Conservation (phyloP, 768 basidiomycete genomes). For the Phylloporus scabripes region DNA sequence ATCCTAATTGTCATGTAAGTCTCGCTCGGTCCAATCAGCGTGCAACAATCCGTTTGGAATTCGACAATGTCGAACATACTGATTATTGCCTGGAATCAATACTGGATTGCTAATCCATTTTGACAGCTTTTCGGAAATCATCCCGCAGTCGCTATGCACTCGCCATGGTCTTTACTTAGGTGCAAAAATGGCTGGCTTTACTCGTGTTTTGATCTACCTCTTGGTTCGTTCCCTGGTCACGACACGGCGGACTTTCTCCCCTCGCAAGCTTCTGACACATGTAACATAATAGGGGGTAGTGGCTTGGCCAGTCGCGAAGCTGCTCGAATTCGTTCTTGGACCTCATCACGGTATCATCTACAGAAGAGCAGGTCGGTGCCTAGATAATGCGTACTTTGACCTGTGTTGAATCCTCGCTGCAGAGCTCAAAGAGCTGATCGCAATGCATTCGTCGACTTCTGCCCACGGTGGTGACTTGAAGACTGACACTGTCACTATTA, state of each 20-base stretch:
- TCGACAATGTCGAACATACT: background rate
- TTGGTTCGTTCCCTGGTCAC: slow-evolving; percentile 38
- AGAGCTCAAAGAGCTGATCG: slow-evolving; percentile 88
- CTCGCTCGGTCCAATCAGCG: background rate
- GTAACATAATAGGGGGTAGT: slow-evolving; percentile 50
- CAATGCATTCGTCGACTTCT: slow-evolving; percentile 72
- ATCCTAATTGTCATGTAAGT: slow-evolving; percentile 85
- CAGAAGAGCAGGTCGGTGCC: slow-evolving; percentile 53
- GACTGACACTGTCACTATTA: slow-evolving; percentile 82
- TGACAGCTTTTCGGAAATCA: slow-evolving; percentile 81
- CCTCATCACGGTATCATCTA: slow-evolving; percentile 90
- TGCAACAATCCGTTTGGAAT: background rate
- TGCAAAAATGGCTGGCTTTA: slow-evolving; percentile 76
- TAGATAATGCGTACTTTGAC: background rate
- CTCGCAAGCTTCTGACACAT: background rate
- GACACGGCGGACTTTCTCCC: background rate
- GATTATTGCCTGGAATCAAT: background rate
- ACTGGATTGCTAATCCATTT: background rate
- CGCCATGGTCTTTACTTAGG: slow-evolving; percentile 87
- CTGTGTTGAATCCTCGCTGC: background rate
- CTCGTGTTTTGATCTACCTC: slow-evolving; percentile 60
- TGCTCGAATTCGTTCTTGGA: slow-evolving; percentile 73
- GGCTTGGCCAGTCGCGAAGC: slow-evolving; percentile 81
- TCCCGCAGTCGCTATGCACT: slow-evolving; percentile 89
- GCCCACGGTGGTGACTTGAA: slow-evolving; percentile 82